Evolutionary conservation across 176 grass and related monocot species (phyloP).

Genomic region (Cymbopogon citratus): DNA sequence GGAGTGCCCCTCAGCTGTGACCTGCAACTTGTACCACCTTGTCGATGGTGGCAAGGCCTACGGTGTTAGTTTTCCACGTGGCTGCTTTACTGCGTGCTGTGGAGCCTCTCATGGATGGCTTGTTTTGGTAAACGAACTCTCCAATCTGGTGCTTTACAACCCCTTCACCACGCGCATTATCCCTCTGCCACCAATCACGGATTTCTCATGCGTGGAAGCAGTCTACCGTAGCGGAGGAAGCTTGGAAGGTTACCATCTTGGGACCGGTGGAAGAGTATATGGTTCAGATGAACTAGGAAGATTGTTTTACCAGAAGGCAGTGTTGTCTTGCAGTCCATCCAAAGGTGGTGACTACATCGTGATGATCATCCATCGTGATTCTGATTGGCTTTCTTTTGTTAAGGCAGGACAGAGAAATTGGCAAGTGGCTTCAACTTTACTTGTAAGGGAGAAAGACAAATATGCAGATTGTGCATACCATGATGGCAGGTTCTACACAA

Average conservation of each 20-base stretch:
- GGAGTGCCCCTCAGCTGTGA: neutral
- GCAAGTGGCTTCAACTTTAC: neutral
- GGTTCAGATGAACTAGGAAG: neutral
- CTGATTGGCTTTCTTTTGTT: neutral
- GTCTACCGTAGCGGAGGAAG: neutral
- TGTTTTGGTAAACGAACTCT: neutral
- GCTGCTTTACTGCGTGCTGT: neutral
- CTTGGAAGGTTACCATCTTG: neutral
- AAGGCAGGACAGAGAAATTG: neutral
- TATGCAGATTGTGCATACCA: slow-evolving; percentile 10
- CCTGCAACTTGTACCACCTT: neutral
- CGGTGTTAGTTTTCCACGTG: neutral
- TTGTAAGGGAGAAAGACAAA: neutral
- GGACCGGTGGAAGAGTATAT: neutral
- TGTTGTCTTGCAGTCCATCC: slow-evolving; percentile 2
- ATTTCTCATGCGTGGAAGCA: neutral
- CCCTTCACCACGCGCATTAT: neutral
- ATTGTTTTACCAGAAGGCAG: slow-evolving; percentile 11
- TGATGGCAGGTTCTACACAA: neutral
- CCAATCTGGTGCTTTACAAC: slow-evolving; percentile 1
- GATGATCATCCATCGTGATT: neutral
- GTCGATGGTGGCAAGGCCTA: neutral
- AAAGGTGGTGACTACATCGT: neutral
- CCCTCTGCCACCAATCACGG: slow-evolving; percentile 4
- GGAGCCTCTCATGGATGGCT: slow-evolving; percentile 26